A percentile compares a stretch with the other conserved stretches of the same genome.
Conservation (phyloP, 495 filamentous ascomycete species). For the Aspergillus campestris region DNA sequence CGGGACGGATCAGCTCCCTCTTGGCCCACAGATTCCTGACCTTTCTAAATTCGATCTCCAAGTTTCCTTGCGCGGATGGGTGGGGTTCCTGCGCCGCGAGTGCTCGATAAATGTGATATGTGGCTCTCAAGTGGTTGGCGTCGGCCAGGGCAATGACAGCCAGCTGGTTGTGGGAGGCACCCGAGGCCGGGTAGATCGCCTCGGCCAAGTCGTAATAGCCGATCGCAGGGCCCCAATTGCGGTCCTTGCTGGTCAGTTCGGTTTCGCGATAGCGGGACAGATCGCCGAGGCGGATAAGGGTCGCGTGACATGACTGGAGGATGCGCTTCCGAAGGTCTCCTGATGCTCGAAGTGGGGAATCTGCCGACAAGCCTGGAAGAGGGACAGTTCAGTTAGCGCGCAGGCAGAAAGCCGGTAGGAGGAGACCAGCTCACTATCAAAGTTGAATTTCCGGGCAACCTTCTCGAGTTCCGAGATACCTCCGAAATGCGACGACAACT, state of each 20-base stretch:
- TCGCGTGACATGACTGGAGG: slow-evolving; percentile 69
- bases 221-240: slow-evolving; percentile 70
- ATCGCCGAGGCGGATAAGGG: slow-evolving; percentile 81
- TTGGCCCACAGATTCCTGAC: slow-evolving; percentile 53
- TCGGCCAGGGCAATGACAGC: slow-evolving; percentile 75
- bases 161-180: slow-evolving; percentile 78
- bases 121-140: slow-evolving; percentile 67
- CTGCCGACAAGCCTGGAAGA: slow-evolving; percentile 30
- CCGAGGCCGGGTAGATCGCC: slow-evolving; percentile 67
- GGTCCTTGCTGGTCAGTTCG: slow-evolving; percentile 52
- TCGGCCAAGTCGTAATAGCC: slow-evolving; percentile 80
- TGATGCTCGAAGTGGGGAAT: slow-evolving; percentile 30
- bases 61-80: slow-evolving; percentile 60
- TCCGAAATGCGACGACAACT: slow-evolving; percentile 61
- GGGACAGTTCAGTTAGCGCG: slow-evolving; percentile 17
- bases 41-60: slow-evolving; percentile 75
- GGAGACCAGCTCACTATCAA: slow-evolving; percentile 39
- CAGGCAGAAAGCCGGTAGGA: slow-evolving; percentile 1
- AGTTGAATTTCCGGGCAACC: slow-evolving; percentile 59
- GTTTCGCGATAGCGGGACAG: slow-evolving; percentile 84
- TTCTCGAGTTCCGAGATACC: slow-evolving; percentile 65
- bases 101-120: slow-evolving; percentile 84
- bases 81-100: slow-evolving; percentile 64
- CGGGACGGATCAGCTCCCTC: slow-evolving; percentile 45
- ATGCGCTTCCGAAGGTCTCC: slow-evolving; percentile 46